A percentile compares a stretch with the other conserved stretches of the same genome.
Conservation (phyloP, 805 yeast species). For the Starmerella kuoi region DNA sequence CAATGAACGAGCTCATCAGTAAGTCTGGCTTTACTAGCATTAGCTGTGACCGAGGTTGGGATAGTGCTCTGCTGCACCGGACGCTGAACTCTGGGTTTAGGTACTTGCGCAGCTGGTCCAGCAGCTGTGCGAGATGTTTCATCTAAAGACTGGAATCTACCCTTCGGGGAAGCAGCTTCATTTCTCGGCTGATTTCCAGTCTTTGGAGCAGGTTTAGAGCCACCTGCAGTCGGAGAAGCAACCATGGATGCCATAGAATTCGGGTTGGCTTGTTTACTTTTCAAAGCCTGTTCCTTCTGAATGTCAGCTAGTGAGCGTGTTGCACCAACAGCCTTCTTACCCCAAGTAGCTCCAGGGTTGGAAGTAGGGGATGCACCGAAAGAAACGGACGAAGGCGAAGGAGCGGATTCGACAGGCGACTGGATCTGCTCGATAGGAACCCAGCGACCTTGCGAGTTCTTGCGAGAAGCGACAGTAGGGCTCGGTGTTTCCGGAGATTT, state of each 20-base stretch:
- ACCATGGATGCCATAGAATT: conserved; percentile 1
- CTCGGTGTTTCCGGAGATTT: not conserved
- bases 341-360: conserved; percentile 19
- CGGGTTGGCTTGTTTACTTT: not conserved
- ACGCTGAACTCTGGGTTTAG: conserved; percentile 1
- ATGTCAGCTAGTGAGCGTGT: conserved; percentile 30
- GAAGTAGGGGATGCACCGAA: not conserved
- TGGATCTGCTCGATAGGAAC: conserved; percentile 5
- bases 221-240: not conserved
- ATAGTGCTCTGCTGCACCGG: not conserved
- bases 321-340: conserved; percentile 21
- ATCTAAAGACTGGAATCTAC: not conserved
- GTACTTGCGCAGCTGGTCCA: not conserved
- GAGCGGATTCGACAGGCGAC: not conserved
- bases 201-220: not conserved
- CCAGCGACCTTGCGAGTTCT: conserved; percentile 6
- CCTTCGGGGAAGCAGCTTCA: not conserved
- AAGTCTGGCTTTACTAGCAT: conserved; percentile 21
- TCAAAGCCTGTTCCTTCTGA: conserved; percentile 26
- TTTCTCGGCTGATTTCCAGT: not conserved
- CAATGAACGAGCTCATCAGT: conserved; percentile 33
- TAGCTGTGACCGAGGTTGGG: conserved; percentile 10
- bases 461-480: not conserved
- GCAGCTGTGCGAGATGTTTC: not conserved
- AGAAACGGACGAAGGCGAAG: conserved; percentile 2